Conservation (phyloP, 2,329 filamentous ascomycete genomes). For the Xylaria polymorpha region DNA sequence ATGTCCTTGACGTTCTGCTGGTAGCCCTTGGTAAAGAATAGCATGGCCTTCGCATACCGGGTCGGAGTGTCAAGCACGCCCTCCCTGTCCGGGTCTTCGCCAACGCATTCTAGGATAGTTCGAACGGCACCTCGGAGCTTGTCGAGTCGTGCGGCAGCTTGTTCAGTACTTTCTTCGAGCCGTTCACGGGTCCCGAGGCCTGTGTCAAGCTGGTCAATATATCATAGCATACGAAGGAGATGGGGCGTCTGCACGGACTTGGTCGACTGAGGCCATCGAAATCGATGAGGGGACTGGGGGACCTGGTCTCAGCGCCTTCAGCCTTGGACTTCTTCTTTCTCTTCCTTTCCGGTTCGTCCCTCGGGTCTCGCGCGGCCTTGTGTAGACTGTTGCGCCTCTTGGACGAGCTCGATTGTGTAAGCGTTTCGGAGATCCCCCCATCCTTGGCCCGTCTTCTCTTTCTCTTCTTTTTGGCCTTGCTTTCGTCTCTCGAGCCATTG, state of each 20-base stretch:
- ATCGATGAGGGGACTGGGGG: constrained; percentile 69
- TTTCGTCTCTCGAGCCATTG: constrained; percentile 42
- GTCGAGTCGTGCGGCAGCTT: constrained; percentile 63
- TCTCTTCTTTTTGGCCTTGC: constrained; percentile 51
- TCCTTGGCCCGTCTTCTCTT: constrained; percentile 46
- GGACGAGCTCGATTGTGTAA: constrained; percentile 47
- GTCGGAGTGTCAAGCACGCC: constrained; percentile 77
- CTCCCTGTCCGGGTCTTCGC: constrained; percentile 74
- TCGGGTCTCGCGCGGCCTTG: constrained; percentile 71
- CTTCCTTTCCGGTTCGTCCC: constrained; percentile 61
- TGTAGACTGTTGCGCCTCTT: constrained; percentile 66
- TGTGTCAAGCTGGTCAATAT: constrained; percentile 48
- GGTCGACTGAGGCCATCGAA: constrained; percentile 71
- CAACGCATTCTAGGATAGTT: constrained; percentile 75
- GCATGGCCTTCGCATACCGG: constrained; percentile 93
- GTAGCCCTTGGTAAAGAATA: constrained; percentile 97
- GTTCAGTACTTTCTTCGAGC: constrained; percentile 66
- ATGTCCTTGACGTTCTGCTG: constrained; percentile 93
- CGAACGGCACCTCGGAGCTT: constrained; percentile 72
- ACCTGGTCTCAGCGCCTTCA: constrained; percentile 53
- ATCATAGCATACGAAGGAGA: not conserved
- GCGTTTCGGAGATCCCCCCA: constrained; percentile 49
- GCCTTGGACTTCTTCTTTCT: constrained; percentile 53
- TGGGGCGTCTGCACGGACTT: constrained; percentile 54
- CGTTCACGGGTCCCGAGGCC: constrained; percentile 73